A percentile compares a stretch with the other conserved stretches of the same genome.
phyloP scores from a whole-genome alignment of 2,329 filamentous ascomycete genomes.

The Diaporthe sp. region DNA sequence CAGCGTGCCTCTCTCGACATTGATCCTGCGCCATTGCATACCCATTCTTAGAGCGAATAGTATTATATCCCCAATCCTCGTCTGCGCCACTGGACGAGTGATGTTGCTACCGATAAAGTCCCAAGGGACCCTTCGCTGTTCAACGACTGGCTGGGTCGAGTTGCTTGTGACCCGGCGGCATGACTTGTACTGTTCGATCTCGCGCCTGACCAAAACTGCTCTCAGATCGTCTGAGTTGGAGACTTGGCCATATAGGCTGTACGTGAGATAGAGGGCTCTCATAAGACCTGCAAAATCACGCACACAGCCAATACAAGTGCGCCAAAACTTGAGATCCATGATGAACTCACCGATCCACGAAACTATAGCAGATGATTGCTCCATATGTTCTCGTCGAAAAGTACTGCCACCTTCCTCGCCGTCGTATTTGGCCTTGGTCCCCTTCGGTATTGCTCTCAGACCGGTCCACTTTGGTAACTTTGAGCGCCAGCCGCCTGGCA shows the following conservation, averaged over 20 bases:
- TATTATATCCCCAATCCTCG: background rate
- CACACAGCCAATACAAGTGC: background rate
- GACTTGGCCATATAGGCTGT: background rate
- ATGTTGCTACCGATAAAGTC: background rate
- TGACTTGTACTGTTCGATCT: background rate
- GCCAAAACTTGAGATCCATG: background rate
- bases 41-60: background rate
- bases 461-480: background rate
- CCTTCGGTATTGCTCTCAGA: background rate
- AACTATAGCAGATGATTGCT: background rate
- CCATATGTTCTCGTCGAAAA: background rate
- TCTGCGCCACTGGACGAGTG: constrained; percentile 3
- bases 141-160: background rate
- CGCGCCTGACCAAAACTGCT: background rate
- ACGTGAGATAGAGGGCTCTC: background rate
- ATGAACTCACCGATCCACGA: background rate
- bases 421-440: background rate
- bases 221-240: background rate
- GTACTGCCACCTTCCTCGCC: background rate
- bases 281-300: background rate
- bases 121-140: background rate
- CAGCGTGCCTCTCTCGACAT: background rate
- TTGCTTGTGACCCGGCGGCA: background rate
- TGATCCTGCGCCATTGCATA: background rate
- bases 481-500: background rate